Evolutionary conservation across 805 yeast species (phyloP), one percentile per base, ranked within the genome.

Genomic region (Metschnikowia rubicola): DNA sequence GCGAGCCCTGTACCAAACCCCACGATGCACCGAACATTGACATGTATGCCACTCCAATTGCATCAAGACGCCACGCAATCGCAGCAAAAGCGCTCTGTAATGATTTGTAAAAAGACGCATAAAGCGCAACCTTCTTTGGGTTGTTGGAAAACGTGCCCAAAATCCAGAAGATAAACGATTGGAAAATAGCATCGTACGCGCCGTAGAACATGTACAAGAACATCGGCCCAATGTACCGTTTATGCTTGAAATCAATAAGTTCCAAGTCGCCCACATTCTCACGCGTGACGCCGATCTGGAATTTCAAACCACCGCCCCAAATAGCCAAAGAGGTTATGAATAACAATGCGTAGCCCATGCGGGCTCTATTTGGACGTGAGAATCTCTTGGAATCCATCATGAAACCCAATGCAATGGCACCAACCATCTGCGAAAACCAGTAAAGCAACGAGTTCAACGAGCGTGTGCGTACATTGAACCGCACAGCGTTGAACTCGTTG

Each of bases 61-160:
- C 74, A 57, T 80, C 84, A 51, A 79, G 62, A 55, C 81, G 66
- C 85, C 84, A 82, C 11, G 74, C 75, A 39, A 81, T 68, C 21
- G 81, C 86, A 11, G 81, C 80, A 59, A 83, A 84, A 9, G 84
- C 85, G 35, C 81, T 74, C 65, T 81, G 86, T 48, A 82, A 62
- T 47, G 83, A 80, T 67, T 82, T 82, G 68, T 80, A 81, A 61
- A 78, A 78, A 35, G 84, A 84, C 15, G 83, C 81, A 56, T 78
- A 77, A 48, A 80, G 61, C 26, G 83, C 80, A 35, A 71, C 67
- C 61, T 75, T 78, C 65, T 79, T 73, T 30, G 83, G 74, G 56
- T 77, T 74, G 61, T 81, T 81, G 46, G 84, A 72, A 47, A 81
- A 60, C 37, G 83, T 73, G 38, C 86, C 86, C 67, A 82, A 67